Percentiles rank a stretch among this genome's conserved stretches.
Evolutionary conservation across 805 yeast genomes (phyloP).

Genomic region (Candida chauliodis): DNA sequence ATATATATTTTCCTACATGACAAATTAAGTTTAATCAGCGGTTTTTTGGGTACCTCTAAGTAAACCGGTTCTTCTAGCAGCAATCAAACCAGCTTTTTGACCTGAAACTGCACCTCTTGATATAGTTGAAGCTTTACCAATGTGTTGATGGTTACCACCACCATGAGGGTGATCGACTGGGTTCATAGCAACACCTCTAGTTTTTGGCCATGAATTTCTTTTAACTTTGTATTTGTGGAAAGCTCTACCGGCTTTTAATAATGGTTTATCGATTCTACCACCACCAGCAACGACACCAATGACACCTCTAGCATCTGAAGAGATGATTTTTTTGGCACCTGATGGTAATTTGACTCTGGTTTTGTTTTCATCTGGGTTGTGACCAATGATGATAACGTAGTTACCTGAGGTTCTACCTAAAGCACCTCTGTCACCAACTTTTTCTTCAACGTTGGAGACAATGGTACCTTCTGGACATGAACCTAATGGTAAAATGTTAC

Average conservation of each 20-base stretch:
- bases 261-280: constrained; percentile 99
- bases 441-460: constrained; percentile 96
- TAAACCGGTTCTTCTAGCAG: constrained; percentile 40
- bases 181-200: constrained; percentile 99
- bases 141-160: constrained; percentile 77
- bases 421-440: constrained; percentile 99
- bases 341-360: constrained; percentile 99
- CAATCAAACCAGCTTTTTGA: constrained; percentile 39
- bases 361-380: constrained; percentile 98
- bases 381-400: constrained; percentile 98
- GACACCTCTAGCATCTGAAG: constrained; percentile 98
- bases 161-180: constrained; percentile 99
- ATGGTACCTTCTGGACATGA: constrained; percentile 99
- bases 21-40: constrained; percentile 22
- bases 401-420: constrained; percentile 99
- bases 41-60: constrained; percentile 38
- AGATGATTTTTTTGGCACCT: constrained; percentile 95
- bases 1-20: too few relatives aligned
- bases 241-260: constrained; percentile 99
- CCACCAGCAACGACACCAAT: constrained; percentile 99
- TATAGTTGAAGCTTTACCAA: constrained; percentile 37
- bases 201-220: constrained; percentile 99
- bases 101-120: constrained; percentile 39
- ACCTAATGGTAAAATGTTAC: constrained; percentile 96
- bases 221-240: constrained; percentile 99